These are phyloP conservation scores for Prunus yedoensis DNA, from an alignment of 331 rosid genomes.

Conservation along the genomic window DNA sequence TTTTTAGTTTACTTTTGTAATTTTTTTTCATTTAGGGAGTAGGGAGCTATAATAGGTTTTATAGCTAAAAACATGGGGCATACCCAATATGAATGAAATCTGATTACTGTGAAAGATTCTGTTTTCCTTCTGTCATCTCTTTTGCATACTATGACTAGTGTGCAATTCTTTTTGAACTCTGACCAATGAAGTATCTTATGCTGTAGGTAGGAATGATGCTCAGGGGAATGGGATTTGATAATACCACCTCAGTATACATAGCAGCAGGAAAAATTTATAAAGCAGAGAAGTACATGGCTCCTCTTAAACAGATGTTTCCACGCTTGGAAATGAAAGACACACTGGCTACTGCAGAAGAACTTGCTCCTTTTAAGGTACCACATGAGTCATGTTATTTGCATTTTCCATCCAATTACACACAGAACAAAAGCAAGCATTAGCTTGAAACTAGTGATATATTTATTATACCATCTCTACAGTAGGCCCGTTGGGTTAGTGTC, in stretches of 20 bases:
- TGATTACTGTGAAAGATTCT: too few species aligned
- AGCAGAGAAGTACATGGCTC: conserved; percentile 83
- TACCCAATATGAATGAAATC: too few species aligned
- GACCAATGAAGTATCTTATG: conserved; percentile 10
- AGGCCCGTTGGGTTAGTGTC: not conserved
- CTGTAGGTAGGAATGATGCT: conserved; percentile 97
- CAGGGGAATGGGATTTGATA: conserved; percentile 96
- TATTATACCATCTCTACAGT: conserved; percentile 8
- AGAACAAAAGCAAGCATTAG: conserved; percentile 8
- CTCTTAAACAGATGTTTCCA: conserved; percentile 93
- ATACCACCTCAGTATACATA: conserved; percentile 76
- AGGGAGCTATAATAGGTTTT: too few species aligned
- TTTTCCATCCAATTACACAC: not conserved
- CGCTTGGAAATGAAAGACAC: conserved; percentile 81
- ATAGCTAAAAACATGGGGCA: too few species aligned
- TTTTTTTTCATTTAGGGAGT: too few species aligned
- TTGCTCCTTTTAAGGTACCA: conserved; percentile 76
- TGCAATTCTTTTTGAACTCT: not conserved
- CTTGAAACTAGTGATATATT: conserved; percentile 12
- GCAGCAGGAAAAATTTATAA: conserved; percentile 92
- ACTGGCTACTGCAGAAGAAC: conserved; percentile 76
- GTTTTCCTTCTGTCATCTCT: too few species aligned
- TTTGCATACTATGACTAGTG: not conserved
- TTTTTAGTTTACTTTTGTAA: too few species aligned
- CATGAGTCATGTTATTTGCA: conserved; percentile 3